These are phyloP conservation scores for Phylloporus scabripes DNA, from an alignment of 768 basidiomycete species.

Conservation along the genomic window DNA sequence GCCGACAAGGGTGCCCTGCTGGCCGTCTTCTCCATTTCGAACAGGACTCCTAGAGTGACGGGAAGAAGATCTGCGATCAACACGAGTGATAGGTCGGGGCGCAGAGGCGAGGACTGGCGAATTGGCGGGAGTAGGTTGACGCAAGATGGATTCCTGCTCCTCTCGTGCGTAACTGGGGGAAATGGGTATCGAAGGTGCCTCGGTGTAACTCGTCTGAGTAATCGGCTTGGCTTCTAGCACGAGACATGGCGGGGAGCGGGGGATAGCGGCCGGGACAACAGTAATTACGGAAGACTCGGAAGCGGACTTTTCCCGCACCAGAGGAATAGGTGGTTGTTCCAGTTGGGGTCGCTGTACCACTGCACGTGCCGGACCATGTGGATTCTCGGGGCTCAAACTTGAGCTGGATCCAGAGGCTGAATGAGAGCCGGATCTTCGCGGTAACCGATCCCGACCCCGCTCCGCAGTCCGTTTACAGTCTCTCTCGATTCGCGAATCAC, in stretches of 20 bases:
- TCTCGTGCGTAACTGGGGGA: slow-evolving; percentile 22
- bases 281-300: slow-evolving; percentile 20
- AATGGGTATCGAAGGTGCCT: slow-evolving; percentile 21
- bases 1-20: slow-evolving; percentile 44
- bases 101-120: slow-evolving; percentile 41
- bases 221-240: slow-evolving; percentile 27
- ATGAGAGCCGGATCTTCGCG: slow-evolving; percentile 23
- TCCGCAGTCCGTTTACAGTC: slow-evolving; percentile 26
- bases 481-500: slow-evolving; percentile 17
- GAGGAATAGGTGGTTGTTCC: slow-evolving; percentile 9
- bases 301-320: slow-evolving; percentile 9
- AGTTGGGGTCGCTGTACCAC: slow-evolving; percentile 6
- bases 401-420: slow-evolving; percentile 33
- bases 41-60: slow-evolving; percentile 23
- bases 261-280: slow-evolving; percentile 6
- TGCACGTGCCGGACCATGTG: slow-evolving; percentile 1
- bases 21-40: slow-evolving; percentile 24
- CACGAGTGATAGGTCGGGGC: background rate
- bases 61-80: slow-evolving; percentile 15
- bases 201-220: slow-evolving; percentile 22
- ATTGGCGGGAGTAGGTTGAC: slow-evolving; percentile 57
- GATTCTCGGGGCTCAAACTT: slow-evolving; percentile 31
- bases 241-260: slow-evolving; percentile 24
- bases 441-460: slow-evolving; percentile 27
- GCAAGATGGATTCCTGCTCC: slow-evolving; percentile 34